Evolutionary conservation across 306 rosid species (phyloP), one percentile per base, ranked within the genome.

Genomic region (Acacia acuminata): DNA sequence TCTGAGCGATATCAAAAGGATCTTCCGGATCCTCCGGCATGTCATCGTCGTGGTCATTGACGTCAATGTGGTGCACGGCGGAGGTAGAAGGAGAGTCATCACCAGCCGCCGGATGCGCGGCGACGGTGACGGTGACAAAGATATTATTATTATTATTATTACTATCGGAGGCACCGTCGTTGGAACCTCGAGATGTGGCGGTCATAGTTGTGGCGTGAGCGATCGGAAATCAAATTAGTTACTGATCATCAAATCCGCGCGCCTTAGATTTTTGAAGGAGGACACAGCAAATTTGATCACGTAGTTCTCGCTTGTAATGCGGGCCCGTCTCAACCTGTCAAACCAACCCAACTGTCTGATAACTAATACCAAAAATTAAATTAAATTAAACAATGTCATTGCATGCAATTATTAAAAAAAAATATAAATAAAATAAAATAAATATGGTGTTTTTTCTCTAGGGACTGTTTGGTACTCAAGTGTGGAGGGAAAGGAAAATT

Each of bases 1-100:
- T 95, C 9, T 87, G 82, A 1, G 90, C 84, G 43, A 95, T 79
- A 78, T 95, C 94, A 27, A 95, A 95, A 19, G 98, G 98, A 79
- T 92, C 94, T 9, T 75, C 79, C 0, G 84, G 87, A 64, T 76
- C 88, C 19, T 15, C 58, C 5, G 61, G 42, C 40, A 67, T 44
- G 30, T 77, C 80, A 0, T 82, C 78, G 1, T 82, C 86, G 2
- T 60, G 76, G 0, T 75, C 72, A 7, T 73, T 60, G 5, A 61
- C 77, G 3, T 66, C 43, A 12, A 50, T 40, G 64, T 5, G 20
- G 9, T 45, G 58, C 14, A 3, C 7, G 76, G 5, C 9, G 56
- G 78, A 14, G 32, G 53, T 79, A 47, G 75, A 56, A 4, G 2
- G 77, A 12, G 55, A 17, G 45, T 17, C 58, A 17, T 51, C 84